These are phyloP conservation scores for Botrytis pseudocinerea DNA, from an alignment of 2,329 filamentous ascomycete genomes.

Conservation along the genomic window DNA sequence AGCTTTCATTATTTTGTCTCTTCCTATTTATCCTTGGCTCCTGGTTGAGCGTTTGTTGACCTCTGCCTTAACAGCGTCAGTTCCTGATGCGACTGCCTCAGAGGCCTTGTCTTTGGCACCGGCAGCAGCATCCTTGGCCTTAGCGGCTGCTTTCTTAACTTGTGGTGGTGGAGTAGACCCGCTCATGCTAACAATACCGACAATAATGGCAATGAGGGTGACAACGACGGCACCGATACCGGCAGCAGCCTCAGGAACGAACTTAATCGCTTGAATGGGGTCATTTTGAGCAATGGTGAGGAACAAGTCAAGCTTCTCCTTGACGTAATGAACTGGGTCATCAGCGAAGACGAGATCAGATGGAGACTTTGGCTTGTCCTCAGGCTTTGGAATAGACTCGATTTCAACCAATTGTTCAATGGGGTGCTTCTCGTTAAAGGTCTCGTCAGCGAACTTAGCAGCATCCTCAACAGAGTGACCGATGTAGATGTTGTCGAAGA, in stretches of 20 bases:
- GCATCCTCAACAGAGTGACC: constrained; percentile 95
- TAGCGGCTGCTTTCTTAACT: constrained; percentile 68
- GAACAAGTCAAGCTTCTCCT: constrained; percentile 93
- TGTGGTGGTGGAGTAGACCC: constrained; percentile 67
- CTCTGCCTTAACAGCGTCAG: constrained; percentile 70
- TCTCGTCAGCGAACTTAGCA: constrained; percentile 82
- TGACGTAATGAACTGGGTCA: constrained; percentile 82
- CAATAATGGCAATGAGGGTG: constrained; percentile 69
- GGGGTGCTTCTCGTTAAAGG: constrained; percentile 84
- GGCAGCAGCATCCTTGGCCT: constrained; percentile 69
- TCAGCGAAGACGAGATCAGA: constrained; percentile 84
- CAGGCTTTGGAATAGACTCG: constrained; percentile 74
- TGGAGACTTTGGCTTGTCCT: constrained; percentile 64
- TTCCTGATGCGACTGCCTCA: constrained; percentile 59
- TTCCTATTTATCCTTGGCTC: constrained; percentile 46
- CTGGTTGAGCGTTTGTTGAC: constrained; percentile 39
- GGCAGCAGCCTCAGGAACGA: constrained; percentile 87
- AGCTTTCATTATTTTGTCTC: constrained; percentile 42
- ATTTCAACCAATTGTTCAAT: constrained; percentile 80
- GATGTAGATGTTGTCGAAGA: constrained; percentile 99
- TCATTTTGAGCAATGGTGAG: constrained; percentile 76
- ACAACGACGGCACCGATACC: constrained; percentile 71
- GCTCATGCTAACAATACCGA: constrained; percentile 64
- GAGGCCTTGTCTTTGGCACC: constrained; percentile 74
- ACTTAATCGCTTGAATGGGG: constrained; percentile 79